phyloP scores from a whole-genome alignment of 2,329 filamentous ascomycete genomes.

The Alternaria atra region DNA sequence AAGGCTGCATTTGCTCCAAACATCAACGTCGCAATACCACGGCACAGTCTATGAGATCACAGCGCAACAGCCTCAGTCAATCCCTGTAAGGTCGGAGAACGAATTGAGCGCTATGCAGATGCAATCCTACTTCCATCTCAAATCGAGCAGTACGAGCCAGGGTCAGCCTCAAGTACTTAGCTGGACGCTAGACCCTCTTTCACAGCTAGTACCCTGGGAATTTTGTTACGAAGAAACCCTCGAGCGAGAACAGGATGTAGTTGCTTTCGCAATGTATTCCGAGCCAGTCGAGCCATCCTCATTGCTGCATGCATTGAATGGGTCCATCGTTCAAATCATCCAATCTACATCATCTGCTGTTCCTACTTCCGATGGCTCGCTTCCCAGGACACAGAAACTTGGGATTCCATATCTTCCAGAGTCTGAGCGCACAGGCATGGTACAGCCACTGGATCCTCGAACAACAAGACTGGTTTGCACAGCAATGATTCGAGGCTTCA shows the following conservation, averaged over 20 bases:
- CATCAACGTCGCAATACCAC: constrained; percentile 47
- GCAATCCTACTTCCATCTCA: constrained; percentile 79
- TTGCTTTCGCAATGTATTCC: constrained; percentile 74
- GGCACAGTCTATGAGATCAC: constrained; percentile 63
- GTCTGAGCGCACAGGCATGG: constrained; percentile 56
- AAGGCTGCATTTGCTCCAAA: constrained; percentile 63
- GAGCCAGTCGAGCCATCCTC: constrained; percentile 68
- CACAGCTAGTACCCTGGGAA: constrained; percentile 66
- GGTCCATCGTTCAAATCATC: constrained; percentile 73
- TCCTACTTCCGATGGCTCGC: constrained; percentile 26
- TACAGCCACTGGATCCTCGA: constrained; percentile 64
- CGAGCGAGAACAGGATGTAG: constrained; percentile 60
- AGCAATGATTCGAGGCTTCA: constrained; percentile 75
- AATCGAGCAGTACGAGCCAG: constrained; percentile 17
- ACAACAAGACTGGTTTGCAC: constrained; percentile 69
- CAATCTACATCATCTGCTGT: constrained; percentile 62
- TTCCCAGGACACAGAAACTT: constrained; percentile 59
- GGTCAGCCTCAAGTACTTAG: constrained; percentile 33
- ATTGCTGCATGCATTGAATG: constrained; percentile 72
- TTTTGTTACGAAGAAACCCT: constrained; percentile 65
- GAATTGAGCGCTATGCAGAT: constrained; percentile 77
- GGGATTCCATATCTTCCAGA: constrained; percentile 69
- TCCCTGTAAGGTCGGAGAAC: constrained; percentile 65
- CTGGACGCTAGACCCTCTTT: constrained; percentile 67
- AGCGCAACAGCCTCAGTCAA: constrained; percentile 56